Evolutionary conservation across 495 filamentous ascomycete genomes (phyloP).

Genomic region (Elasticomyces elasticus): DNA sequence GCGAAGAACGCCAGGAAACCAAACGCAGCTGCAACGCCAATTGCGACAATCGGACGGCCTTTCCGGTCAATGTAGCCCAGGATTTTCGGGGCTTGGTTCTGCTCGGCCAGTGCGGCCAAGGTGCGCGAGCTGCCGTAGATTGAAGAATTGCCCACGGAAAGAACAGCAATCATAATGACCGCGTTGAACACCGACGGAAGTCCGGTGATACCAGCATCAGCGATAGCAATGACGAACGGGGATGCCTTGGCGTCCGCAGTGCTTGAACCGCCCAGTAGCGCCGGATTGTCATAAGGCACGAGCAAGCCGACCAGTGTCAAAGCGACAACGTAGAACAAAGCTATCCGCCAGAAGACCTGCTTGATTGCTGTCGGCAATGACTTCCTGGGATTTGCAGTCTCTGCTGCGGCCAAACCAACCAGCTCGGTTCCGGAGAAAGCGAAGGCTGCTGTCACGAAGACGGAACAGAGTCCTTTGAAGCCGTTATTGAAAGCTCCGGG

Average conservation of each 20-base stretch:
- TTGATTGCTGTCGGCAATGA: slow-evolving; percentile 37
- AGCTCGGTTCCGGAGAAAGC: slow-evolving; percentile 54
- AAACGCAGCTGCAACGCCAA: slow-evolving; percentile 23
- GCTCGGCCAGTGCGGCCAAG: slow-evolving; percentile 31
- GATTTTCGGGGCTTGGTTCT: slow-evolving; percentile 31
- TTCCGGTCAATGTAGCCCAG: slow-evolving; percentile 34
- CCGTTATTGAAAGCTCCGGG: slow-evolving; percentile 58
- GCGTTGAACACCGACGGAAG: slow-evolving; percentile 35
- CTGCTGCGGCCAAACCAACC: slow-evolving; percentile 39
- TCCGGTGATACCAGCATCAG: slow-evolving; percentile 29
- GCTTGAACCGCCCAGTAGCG: slow-evolving; percentile 27
- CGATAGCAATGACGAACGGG: slow-evolving; percentile 34
- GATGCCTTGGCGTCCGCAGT: slow-evolving; percentile 27
- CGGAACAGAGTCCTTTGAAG: slow-evolving; percentile 58
- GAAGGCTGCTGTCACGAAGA: slow-evolving; percentile 59
- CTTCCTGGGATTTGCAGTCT: slow-evolving; percentile 38
- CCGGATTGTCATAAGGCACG: slow-evolving; percentile 26
- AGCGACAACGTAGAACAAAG: slow-evolving; percentile 35
- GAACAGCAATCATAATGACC: slow-evolving; percentile 38
- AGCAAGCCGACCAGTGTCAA: slow-evolving; percentile 31
- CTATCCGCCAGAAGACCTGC: slow-evolving; percentile 43
- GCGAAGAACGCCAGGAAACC: slow-evolving; percentile 33
- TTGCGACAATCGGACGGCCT: slow-evolving; percentile 26
- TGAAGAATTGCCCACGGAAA: slow-evolving; percentile 34
- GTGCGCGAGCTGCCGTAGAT: slow-evolving; percentile 33